Evolutionary conservation across 345 rosid genomes (phyloP).

Genomic region (Sonneratia alba): DNA sequence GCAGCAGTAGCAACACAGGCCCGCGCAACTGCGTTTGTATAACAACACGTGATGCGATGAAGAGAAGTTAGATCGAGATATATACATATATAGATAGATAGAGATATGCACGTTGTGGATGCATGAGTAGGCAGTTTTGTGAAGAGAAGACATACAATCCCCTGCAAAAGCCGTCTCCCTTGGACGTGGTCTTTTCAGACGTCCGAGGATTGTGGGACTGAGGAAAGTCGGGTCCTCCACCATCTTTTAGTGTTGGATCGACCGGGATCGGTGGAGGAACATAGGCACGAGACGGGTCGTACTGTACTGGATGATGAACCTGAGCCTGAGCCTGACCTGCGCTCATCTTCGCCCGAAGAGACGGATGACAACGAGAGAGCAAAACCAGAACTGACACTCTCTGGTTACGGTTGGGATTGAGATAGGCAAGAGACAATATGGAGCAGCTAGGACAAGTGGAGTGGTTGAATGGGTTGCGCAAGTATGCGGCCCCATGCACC

Average conservation of each 20-base stretch:
- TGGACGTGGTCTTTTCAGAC: conserved; percentile 6
- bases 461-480: conserved; percentile 9
- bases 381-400: neutral
- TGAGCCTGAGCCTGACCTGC: neutral
- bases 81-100: too few relatives aligned
- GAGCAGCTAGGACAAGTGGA: neutral
- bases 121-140: neutral
- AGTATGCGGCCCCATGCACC: neutral
- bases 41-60: neutral
- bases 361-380: neutral
- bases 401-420: neutral
- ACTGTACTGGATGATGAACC: neutral
- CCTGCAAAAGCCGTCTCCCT: conserved; percentile 13
- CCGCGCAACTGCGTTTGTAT: conserved; percentile 8
- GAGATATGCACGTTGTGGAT: too few relatives aligned
- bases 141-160: conserved; percentile 9
- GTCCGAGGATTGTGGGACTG: neutral
- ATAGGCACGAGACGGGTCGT: neutral
- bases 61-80: neutral
- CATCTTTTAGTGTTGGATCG: neutral
- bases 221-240: neutral
- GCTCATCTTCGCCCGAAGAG: neutral
- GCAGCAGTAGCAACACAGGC: conserved; percentile 18
- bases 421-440: neutral
- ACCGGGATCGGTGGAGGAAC: neutral